Conservation (phyloP, 805 yeast genomes). For the Lachancea thermotolerans region DNA sequence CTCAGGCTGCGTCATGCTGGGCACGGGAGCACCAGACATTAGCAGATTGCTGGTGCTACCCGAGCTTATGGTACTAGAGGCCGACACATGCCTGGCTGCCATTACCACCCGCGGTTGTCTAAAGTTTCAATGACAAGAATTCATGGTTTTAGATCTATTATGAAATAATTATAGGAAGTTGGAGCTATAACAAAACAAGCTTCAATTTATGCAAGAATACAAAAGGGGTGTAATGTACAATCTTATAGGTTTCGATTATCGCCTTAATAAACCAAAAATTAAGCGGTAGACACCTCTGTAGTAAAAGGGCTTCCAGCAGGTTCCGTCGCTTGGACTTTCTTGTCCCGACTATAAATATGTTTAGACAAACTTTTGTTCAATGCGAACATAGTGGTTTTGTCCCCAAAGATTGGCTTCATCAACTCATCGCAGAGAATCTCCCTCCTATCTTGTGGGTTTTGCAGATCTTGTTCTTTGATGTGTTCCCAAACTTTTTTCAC, state of each 20-base stretch:
- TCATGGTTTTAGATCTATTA: background rate
- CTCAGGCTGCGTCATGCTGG: background rate
- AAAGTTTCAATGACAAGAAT: background rate
- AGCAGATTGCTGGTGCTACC: background rate
- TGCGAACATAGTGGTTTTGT: conserved; percentile 49
- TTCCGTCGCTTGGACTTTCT: conserved; percentile 6
- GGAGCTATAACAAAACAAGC: background rate
- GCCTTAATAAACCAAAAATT: background rate
- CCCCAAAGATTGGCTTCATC: conserved; percentile 53
- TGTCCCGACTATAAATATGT: conserved; percentile 40
- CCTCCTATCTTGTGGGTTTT: conserved; percentile 60
- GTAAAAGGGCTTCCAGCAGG: background rate
- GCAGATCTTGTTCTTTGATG: conserved; percentile 55
- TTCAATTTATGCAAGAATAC: background rate
- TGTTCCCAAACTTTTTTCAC: conserved; percentile 67
- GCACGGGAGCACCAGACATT: background rate
- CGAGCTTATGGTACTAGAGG: background rate
- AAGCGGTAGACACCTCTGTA: background rate
- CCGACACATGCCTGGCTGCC: conserved; percentile 3
- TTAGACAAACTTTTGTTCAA: conserved; percentile 48
- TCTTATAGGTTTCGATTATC: too few relatives aligned
- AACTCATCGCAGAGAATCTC: conserved; percentile 58
- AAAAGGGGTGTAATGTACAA: background rate
- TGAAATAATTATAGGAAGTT: too few relatives aligned
- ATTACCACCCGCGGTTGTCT: background rate